A percentile compares a stretch with the other conserved stretches of the same genome.
phyloP scores from a whole-genome alignment of 1,139 yeast species.

The Diutina scorzettiae region DNA sequence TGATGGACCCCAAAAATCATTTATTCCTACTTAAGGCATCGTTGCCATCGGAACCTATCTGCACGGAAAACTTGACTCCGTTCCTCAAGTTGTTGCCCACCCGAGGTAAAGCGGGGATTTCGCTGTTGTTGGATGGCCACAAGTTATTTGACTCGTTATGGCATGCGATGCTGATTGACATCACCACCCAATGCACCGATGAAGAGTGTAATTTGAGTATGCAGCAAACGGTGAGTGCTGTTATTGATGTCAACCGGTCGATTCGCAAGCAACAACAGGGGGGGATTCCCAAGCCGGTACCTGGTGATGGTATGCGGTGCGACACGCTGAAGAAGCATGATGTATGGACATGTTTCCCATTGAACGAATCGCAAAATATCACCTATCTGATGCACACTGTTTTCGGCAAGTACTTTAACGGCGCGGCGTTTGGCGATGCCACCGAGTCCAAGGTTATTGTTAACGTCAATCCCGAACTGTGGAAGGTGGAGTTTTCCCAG shows the following conservation, averaged over 20 bases:
- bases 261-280: constrained; percentile 44
- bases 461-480: constrained; percentile 28
- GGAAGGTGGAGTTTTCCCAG: constrained; percentile 27
- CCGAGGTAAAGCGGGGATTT: constrained; percentile 81
- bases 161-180: constrained; percentile 89
- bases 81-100: constrained; percentile 84
- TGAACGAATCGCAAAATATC: constrained; percentile 40
- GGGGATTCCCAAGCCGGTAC: constrained; percentile 73
- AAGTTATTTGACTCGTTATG: constrained; percentile 88
- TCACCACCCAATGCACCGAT: constrained; percentile 41
- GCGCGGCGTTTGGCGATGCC: constrained; percentile 42
- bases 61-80: constrained; percentile 96
- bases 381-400: constrained; percentile 49
- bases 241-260: constrained; percentile 60
- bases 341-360: constrained; percentile 68
- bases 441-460: constrained; percentile 29
- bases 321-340: constrained; percentile 40
- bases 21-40: constrained; percentile 69
- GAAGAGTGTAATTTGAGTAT: constrained; percentile 38
- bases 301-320: constrained; percentile 60
- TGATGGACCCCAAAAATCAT: constrained; percentile 27
- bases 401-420: constrained; percentile 57
- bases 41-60: constrained; percentile 88
- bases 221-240: constrained; percentile 63
- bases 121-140: constrained; percentile 87